Conservation (phyloP, 2,329 filamentous ascomycete species). For the Furcasterigmium furcatum region DNA sequence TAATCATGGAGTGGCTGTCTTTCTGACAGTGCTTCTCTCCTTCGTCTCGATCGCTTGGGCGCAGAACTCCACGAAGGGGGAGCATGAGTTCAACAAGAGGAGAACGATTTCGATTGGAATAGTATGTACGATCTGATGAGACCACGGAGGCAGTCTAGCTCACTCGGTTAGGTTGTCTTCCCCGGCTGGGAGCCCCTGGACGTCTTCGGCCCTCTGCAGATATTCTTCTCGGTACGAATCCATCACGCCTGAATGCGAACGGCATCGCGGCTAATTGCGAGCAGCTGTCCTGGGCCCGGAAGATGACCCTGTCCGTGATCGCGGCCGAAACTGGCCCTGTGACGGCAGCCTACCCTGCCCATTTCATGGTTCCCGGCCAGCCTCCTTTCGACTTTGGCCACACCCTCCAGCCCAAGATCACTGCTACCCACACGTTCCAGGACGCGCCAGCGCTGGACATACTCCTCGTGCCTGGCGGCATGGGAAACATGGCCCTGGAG, state of each 20-base stretch:
- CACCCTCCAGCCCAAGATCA: conserved; percentile 9
- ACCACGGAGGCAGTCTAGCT: too few species aligned
- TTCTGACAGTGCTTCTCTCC: too few species aligned
- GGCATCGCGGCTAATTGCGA: too few species aligned
- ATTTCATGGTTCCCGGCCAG: background rate
- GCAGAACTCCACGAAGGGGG: too few species aligned
- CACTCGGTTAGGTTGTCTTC: background rate
- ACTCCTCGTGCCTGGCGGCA: conserved; percentile 34
- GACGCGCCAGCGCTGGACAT: conserved; percentile 26
- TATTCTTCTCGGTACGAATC: background rate
- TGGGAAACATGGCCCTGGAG: conserved; percentile 22
- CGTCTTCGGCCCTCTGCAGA: conserved; percentile 2
- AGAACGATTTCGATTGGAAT: background rate
- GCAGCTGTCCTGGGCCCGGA: conserved; percentile 11
- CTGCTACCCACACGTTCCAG: conserved; percentile 33
- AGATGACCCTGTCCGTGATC: conserved; percentile 19
- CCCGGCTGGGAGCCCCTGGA: conserved; percentile 3
- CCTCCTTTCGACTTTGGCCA: background rate
- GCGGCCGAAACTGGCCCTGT: conserved; percentile 23
- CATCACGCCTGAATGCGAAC: too few species aligned
- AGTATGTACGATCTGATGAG: background rate
- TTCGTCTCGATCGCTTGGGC: too few species aligned
- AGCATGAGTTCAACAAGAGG: too few species aligned
- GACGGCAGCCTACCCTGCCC: conserved; percentile 13
- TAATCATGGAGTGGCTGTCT: too few species aligned